phyloP scores from a whole-genome alignment of 495 filamentous ascomycete species.

The Xylaria curta region DNA sequence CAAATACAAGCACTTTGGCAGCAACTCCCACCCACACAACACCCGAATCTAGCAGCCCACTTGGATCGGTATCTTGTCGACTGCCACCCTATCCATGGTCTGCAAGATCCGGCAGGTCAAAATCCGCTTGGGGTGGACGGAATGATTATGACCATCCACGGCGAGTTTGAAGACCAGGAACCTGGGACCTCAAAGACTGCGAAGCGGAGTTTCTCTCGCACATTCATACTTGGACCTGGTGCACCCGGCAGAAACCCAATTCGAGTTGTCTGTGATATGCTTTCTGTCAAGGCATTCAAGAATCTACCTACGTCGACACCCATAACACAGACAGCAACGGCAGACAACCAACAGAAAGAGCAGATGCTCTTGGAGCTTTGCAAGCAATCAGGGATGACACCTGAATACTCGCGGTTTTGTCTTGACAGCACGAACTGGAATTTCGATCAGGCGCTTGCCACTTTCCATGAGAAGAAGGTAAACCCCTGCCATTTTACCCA shows the following conservation, averaged over 20 bases:
- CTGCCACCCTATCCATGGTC: conserved; percentile 74
- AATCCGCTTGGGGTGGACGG: conserved; percentile 71
- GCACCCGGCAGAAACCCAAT: conserved; percentile 63
- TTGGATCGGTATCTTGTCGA: conserved; percentile 79
- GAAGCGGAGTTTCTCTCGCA: conserved; percentile 83
- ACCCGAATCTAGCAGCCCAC: conserved; percentile 69
- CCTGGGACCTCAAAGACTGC: conserved; percentile 53
- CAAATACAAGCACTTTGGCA: conserved; percentile 74
- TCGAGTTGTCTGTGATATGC: conserved; percentile 80
- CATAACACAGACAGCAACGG: neutral
- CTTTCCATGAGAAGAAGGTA: conserved; percentile 66
- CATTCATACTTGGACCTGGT: conserved; percentile 82
- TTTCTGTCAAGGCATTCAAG: conserved; percentile 69
- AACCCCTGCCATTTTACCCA: conserved; percentile 6
- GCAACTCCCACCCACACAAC: conserved; percentile 73
- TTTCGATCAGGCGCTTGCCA: conserved; percentile 67
- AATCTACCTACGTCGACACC: conserved; percentile 43
- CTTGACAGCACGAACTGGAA: conserved; percentile 76
- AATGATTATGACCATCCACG: conserved; percentile 78
- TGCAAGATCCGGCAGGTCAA: conserved; percentile 73
- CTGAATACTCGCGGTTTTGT: conserved; percentile 74
- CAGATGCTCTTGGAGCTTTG: conserved; percentile 70
- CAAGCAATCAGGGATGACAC: conserved; percentile 72
- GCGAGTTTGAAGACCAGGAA: conserved; percentile 81
- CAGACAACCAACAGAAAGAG: conserved; percentile 54